These are phyloP conservation scores for Collybia nuda DNA, from an alignment of 768 basidiomycete genomes.

Conservation along the genomic window DNA sequence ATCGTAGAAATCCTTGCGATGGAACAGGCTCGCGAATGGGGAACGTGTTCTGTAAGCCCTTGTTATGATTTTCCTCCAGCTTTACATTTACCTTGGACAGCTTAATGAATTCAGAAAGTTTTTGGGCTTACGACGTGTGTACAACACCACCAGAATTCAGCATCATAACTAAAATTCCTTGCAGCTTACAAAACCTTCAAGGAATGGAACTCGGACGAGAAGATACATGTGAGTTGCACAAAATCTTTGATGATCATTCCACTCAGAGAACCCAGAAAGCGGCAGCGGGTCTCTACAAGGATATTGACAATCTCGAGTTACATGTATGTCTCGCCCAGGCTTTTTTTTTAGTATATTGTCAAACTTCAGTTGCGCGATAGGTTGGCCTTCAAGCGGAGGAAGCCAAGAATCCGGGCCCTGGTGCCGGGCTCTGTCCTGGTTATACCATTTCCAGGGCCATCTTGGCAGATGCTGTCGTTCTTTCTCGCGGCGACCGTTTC, in stretches of 20 bases:
- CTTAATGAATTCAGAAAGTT: slow-evolving; percentile 75
- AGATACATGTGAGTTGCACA: slow-evolving; percentile 46
- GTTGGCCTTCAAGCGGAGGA: slow-evolving; percentile 75
- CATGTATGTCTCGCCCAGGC: slow-evolving; percentile 50
- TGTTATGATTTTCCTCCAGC: not conserved
- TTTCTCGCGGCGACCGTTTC: slow-evolving; percentile 80
- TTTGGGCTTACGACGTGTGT: slow-evolving; percentile 65
- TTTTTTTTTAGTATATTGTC: not conserved
- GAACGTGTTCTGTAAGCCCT: slow-evolving; percentile 61
- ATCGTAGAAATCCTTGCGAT: slow-evolving; percentile 72
- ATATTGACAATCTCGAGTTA: slow-evolving; percentile 80
- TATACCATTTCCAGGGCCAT: slow-evolving; percentile 88
- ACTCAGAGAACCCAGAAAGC: slow-evolving; percentile 39
- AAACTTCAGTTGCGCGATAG: slow-evolving; percentile 21
- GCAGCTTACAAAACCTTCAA: slow-evolving; percentile 61
- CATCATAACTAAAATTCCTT: slow-evolving; percentile 6
- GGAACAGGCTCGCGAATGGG: slow-evolving; percentile 65
- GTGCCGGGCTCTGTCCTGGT: slow-evolving; percentile 78
- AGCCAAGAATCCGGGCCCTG: slow-evolving; percentile 59
- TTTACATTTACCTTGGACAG: slow-evolving; percentile 22
- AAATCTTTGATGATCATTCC: not conserved
- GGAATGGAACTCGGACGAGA: slow-evolving; percentile 70
- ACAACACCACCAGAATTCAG: not conserved
- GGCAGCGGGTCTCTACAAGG: slow-evolving; percentile 63
- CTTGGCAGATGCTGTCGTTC: slow-evolving; percentile 71